phyloP scores from a whole-genome alignment of 2,329 filamentous ascomycete genomes.

The Paraconiothyrium sp. region DNA sequence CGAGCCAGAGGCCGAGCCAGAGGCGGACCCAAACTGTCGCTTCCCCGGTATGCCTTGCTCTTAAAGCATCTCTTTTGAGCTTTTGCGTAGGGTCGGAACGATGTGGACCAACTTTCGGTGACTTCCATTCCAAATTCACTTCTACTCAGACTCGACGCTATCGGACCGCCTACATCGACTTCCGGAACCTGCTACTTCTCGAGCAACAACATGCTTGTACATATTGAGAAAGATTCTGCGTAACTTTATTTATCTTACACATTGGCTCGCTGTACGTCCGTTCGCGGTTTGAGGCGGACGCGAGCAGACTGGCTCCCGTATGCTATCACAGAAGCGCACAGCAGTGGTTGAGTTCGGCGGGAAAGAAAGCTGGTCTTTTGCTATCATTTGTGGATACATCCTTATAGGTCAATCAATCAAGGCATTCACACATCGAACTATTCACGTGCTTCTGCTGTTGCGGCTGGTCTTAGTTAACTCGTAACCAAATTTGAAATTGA shows the following conservation, averaged over 20 bases:
- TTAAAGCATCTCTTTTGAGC: conserved; percentile 7
- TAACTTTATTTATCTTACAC: not conserved
- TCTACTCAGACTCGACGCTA: not conserved
- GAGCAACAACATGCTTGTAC: not conserved
- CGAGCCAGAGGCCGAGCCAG: conserved; percentile 30
- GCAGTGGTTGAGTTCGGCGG: not conserved
- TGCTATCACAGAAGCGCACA: conserved; percentile 3
- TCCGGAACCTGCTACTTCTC: not conserved
- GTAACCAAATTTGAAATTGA: too few relatives aligned
- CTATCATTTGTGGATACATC: not conserved
- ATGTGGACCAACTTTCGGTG: not conserved
- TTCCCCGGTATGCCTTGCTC: conserved; percentile 36
- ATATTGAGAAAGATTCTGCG: conserved; percentile 1
- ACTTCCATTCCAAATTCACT: not conserved
- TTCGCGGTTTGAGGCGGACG: not conserved
- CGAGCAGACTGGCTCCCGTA: conserved; percentile 17
- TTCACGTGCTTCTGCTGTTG: not conserved
- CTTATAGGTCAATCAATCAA: not conserved
- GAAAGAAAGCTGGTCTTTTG: conserved; percentile 6
- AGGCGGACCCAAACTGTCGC: conserved; percentile 22
- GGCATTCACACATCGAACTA: not conserved
- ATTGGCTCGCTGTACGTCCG: conserved; percentile 13
- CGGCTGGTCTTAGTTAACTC: too few relatives aligned
- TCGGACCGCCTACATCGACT: conserved; percentile 1
- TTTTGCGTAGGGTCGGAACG: not conserved